Conservation (phyloP, 1,284 basidiomycete species). For the Phellinidium pouzarii region DNA sequence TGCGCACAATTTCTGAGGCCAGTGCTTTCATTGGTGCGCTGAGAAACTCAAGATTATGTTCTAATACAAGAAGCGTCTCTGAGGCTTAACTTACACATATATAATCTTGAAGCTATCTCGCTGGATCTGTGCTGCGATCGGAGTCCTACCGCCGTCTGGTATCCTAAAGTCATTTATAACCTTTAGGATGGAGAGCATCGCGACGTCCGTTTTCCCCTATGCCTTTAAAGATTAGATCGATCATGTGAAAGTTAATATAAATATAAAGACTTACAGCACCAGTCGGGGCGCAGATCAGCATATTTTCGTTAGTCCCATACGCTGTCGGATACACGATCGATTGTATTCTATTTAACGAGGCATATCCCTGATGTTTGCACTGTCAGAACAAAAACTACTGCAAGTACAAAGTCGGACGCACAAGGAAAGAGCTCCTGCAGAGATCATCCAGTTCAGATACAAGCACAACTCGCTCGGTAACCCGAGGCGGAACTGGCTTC, state of each 20-base stretch:
- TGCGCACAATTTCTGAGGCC: constrained; percentile 92
- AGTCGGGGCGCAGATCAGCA: constrained; percentile 80
- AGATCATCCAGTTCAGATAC: constrained; percentile 76
- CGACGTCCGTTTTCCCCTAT: constrained; percentile 98
- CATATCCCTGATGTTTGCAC: constrained; percentile 61
- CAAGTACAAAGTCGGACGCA: constrained; percentile 31
- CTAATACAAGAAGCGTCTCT: not conserved
- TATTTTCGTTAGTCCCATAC: constrained; percentile 92
- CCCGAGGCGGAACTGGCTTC: constrained; percentile 68
- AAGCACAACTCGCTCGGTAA: constrained; percentile 66
- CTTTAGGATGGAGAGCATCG: constrained; percentile 89
- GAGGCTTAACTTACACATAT: constrained; percentile 66
- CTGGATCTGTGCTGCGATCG: constrained; percentile 53
- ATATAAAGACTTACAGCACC: constrained; percentile 12
- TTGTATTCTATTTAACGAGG: constrained; percentile 88
- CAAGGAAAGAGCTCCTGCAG: constrained; percentile 83
- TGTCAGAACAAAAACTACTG: not conserved
- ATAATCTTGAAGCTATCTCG: constrained; percentile 89
- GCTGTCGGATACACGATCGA: constrained; percentile 93
- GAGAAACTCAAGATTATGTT: constrained; percentile 4
- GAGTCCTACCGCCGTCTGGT: constrained; percentile 26
- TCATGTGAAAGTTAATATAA: not conserved
- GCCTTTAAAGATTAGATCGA: constrained; percentile 2
- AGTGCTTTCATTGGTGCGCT: constrained; percentile 99
- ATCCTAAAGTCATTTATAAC: constrained; percentile 73